A percentile compares a stretch with the other conserved stretches of the same genome.
These are phyloP conservation scores for Aureobasidium zeae DNA, from an alignment of 2,329 filamentous ascomycete species.

Conservation along the genomic window DNA sequence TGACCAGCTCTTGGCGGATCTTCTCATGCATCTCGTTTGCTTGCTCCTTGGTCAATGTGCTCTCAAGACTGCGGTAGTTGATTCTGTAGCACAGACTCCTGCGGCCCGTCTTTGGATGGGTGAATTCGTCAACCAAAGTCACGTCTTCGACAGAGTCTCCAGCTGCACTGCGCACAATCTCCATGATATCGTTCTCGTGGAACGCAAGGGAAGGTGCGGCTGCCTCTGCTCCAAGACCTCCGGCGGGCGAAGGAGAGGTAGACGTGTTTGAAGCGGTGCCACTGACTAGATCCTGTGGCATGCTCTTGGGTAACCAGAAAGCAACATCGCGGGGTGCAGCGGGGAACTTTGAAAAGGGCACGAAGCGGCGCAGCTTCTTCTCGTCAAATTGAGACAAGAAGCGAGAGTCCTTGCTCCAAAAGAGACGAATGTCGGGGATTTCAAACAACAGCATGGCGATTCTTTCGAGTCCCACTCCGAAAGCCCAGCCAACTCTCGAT, in stretches of 20 bases:
- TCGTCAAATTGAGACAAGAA: conserved; percentile 74
- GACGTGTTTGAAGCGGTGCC: conserved; percentile 26
- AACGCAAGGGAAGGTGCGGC: conserved; percentile 38
- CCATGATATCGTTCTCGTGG: conserved; percentile 97
- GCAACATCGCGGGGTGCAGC: conserved; percentile 85
- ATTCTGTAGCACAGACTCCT: conserved; percentile 86
- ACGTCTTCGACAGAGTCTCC: conserved; percentile 87
- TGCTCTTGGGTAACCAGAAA: conserved; percentile 64
- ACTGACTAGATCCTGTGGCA: conserved; percentile 22
- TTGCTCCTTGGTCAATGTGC: conserved; percentile 78
- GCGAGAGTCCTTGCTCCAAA: conserved; percentile 80
- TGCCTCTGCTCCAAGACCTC: conserved; percentile 29
- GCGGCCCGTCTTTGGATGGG: conserved; percentile 72
- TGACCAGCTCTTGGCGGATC: conserved; percentile 56
- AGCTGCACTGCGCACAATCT: conserved; percentile 73
- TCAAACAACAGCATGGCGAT: conserved; percentile 97
- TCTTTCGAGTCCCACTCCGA: conserved; percentile 85
- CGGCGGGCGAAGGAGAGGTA: conserved; percentile 27
- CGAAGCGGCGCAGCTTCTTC: conserved; percentile 54
- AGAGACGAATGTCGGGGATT: conserved; percentile 91
- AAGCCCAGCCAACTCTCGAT: conserved; percentile 80
- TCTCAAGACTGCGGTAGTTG: conserved; percentile 86
- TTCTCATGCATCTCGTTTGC: conserved; percentile 64
- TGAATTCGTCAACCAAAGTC: conserved; percentile 72
- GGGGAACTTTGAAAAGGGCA: conserved; percentile 85